Evolutionary conservation across 495 filamentous ascomycete species (phyloP).

Genomic region (Cairneyella variabilis): DNA sequence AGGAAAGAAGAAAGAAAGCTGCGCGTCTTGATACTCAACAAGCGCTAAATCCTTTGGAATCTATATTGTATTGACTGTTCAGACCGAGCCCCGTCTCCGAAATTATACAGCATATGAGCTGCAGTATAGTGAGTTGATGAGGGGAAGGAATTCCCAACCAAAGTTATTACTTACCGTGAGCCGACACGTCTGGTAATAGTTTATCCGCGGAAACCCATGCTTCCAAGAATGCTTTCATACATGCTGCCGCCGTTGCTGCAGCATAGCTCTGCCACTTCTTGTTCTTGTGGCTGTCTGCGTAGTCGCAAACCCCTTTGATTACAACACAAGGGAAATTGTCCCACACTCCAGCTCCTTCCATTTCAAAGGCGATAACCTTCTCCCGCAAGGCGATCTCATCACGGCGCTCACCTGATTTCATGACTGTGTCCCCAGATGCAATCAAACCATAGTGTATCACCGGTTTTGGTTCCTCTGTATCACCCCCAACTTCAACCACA

Average conservation of each 20-base stretch:
- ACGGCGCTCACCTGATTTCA: slow-evolving; percentile 16
- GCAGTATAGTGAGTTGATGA: no score
- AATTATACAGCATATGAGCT: no score
- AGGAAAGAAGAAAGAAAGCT: no score
- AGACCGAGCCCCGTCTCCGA: no score
- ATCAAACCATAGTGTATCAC: neutral
- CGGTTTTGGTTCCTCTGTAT: neutral
- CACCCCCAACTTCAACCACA: neutral
- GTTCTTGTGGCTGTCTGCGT: slow-evolving; percentile 38
- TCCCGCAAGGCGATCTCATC: slow-evolving; percentile 16
- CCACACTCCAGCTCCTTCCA: slow-evolving; percentile 25
- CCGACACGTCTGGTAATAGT: no score
- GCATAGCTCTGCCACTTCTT: slow-evolving; percentile 35
- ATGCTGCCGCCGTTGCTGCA: slow-evolving; percentile 29
- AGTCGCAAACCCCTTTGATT: slow-evolving; percentile 39
- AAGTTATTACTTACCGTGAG: no score
- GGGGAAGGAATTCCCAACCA: no score
- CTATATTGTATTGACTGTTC: no score
- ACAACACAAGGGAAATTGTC: slow-evolving; percentile 31
- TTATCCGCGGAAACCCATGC: no score
- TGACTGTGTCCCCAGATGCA: slow-evolving; percentile 3
- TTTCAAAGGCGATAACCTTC: slow-evolving; percentile 25
- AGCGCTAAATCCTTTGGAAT: no score
- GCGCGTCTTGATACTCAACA: no score
- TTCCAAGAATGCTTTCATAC: slow-evolving; percentile 26